Evolutionary conservation across 768 basidiomycete genomes (phyloP).

Genomic region (Leucosporidium yakuticum): DNA sequence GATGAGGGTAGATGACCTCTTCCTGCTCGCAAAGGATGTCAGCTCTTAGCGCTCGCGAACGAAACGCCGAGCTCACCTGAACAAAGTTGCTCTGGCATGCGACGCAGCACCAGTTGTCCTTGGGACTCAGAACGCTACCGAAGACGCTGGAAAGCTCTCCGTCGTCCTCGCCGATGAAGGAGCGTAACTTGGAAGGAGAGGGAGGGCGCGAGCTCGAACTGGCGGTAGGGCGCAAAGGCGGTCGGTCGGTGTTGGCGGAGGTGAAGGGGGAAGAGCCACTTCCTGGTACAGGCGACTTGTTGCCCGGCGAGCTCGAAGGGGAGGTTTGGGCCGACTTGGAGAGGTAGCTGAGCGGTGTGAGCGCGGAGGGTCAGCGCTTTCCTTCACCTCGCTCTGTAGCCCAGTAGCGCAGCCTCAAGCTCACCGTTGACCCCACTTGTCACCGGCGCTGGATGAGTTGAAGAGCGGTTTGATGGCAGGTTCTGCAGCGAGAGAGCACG

Average conservation of each 20-base stretch:
- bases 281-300: background rate
- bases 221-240: background rate
- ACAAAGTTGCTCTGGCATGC: conserved; percentile 11
- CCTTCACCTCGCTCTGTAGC: background rate
- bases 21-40: conserved; percentile 5
- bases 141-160: conserved; percentile 21
- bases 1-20: conserved; percentile 30
- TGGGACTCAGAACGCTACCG: conserved; percentile 16
- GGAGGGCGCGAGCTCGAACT: background rate
- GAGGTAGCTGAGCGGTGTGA: background rate
- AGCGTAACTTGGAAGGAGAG: background rate
- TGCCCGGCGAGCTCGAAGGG: background rate
- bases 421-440: conserved; percentile 22
- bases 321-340: background rate
- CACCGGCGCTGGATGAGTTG: background rate
- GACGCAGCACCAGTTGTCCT: conserved; percentile 22
- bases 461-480: conserved; percentile 16
- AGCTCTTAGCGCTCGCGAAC: background rate
- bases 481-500: background rate
- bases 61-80: conserved; percentile 8
- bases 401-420: background rate
- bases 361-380: background rate
- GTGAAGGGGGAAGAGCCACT: background rate
- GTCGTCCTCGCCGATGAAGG: conserved; percentile 11
- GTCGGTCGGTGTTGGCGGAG: background rate